Evolutionary conservation across 805 yeast genomes (phyloP), one percentile per base, ranked within the genome.

Genomic region (Ogataea trehaloabstinens): DNA sequence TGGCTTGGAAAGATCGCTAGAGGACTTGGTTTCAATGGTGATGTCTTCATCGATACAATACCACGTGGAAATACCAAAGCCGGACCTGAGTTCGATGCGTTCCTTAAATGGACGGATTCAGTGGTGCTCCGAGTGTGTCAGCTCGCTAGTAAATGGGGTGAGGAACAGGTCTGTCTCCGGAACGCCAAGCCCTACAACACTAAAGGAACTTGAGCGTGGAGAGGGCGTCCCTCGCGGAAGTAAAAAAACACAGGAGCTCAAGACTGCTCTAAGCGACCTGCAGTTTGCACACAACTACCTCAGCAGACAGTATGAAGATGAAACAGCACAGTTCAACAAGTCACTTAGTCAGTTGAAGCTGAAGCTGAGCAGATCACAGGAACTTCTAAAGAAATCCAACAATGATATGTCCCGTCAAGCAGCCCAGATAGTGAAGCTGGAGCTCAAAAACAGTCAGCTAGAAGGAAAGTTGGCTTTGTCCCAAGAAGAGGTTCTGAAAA

Each of bases 231-330:
- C 27, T n/a, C 30, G 19, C n/a, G 37, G 34, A 20, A 32, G 28
- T 13, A 27, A 41, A 19, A 30, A 35, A 15, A 28, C 28, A 19
- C 49, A 46, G 6, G 58, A 52, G 22, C 40, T 58, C 27, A 47
- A 48, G 19, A 76, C 83, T 0, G 88, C 89, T 0, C 63, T 84
- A 35, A 73, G 70, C 40, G 93, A 84, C 55, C 65, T 84, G 37
- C 80, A 82, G 47, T 75, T 84, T 54, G 83, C 88, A 2, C 88
- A 83, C 57, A 78, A 72, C 43, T 84, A 81, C 53, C 63, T 84
- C 38, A 71, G 82, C 2, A 77, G 78, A 52, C 85, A 82, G 49
- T 84, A 73, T 51, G 85, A 81, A 46, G 76, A 78, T 43, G 85
- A 84, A 38, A 69, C 84, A 40, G 71, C 72, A 12, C 75, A 73